A percentile compares a stretch with the other conserved stretches of the same genome.
Evolutionary conservation across 1,139 yeast genomes (phyloP).

Genomic region (Debaryomycetaceae sp.): DNA sequence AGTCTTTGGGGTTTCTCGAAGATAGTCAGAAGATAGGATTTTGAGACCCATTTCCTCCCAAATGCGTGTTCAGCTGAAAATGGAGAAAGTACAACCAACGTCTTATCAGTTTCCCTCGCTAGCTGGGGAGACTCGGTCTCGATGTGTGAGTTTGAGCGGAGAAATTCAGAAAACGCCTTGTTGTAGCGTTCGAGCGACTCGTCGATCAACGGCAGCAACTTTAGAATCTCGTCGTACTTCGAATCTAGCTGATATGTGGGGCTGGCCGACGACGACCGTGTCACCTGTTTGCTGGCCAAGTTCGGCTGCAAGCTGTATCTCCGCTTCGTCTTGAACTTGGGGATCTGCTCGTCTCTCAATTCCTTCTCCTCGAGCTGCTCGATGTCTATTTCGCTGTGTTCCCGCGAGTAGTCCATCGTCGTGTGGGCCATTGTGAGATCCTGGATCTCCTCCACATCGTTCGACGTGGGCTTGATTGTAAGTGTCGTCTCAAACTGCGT

Average conservation of each 20-base stretch:
- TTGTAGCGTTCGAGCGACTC: constrained; percentile 36
- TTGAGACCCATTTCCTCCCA: constrained; percentile 74
- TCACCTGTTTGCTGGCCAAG: constrained; percentile 15
- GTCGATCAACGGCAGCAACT: constrained; percentile 35
- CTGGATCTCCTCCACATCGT: constrained; percentile 32
- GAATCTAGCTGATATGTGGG: constrained; percentile 14
- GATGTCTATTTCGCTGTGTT: constrained; percentile 16
- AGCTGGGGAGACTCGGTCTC: constrained; percentile 48
- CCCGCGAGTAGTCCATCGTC: constrained; percentile 30
- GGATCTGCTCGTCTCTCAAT: constrained; percentile 30
- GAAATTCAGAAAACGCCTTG: constrained; percentile 44
- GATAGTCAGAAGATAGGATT: constrained; percentile 62
- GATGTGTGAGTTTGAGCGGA: constrained; percentile 54
- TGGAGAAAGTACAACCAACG: constrained; percentile 56
- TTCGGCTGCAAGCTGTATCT: constrained; percentile 28
- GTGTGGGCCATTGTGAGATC: constrained; percentile 46
- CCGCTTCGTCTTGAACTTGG: constrained; percentile 33
- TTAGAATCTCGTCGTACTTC: constrained; percentile 22
- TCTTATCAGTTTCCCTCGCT: constrained; percentile 42
- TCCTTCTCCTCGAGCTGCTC: constrained; percentile 28
- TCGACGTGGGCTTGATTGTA: constrained; percentile 39
- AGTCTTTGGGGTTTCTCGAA: constrained; percentile 85
- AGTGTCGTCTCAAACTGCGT: constrained; percentile 49
- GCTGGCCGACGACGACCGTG: constrained; percentile 6
- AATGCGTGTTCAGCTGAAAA: constrained; percentile 65